Percentiles rank a stretch among this genome's conserved stretches.
phyloP scores from a whole-genome alignment of 2,329 filamentous ascomycete genomes.

The Alternaria longipes region DNA sequence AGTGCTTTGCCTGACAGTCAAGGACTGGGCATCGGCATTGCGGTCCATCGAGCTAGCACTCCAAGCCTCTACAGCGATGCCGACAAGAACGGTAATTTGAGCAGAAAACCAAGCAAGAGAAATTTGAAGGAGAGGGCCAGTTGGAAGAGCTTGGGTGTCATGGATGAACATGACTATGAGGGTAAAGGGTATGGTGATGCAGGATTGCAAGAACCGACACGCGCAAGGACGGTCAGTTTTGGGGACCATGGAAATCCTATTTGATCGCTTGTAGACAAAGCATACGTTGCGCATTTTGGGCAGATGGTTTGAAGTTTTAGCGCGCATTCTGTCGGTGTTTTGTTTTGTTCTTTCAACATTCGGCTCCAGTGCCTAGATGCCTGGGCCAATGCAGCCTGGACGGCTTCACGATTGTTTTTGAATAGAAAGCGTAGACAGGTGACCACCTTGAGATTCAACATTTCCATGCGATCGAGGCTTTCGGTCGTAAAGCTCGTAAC shows the following conservation, averaged over 20 bases:
- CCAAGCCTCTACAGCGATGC: background rate
- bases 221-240: conserved; percentile 10
- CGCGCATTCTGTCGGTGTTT: background rate
- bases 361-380: background rate
- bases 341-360: background rate
- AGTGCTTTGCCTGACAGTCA: background rate
- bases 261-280: background rate
- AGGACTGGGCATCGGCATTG: conserved; percentile 5
- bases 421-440: background rate
- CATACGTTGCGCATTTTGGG: background rate
- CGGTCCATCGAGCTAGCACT: conserved; percentile 3
- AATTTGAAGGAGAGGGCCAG: background rate
- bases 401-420: background rate
- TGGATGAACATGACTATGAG: conserved; percentile 9
- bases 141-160: conserved; percentile 7
- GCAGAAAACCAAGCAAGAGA: background rate
- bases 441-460: background rate
- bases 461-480: background rate
- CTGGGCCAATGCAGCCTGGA: background rate
- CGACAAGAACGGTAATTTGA: background rate
- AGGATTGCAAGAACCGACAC: background rate
- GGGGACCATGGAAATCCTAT: background rate
- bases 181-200: background rate
- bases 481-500: background rate
- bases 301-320: background rate